phyloP scores from a whole-genome alignment of 169 alveolate species.

The Eimeria maxima region DNA sequence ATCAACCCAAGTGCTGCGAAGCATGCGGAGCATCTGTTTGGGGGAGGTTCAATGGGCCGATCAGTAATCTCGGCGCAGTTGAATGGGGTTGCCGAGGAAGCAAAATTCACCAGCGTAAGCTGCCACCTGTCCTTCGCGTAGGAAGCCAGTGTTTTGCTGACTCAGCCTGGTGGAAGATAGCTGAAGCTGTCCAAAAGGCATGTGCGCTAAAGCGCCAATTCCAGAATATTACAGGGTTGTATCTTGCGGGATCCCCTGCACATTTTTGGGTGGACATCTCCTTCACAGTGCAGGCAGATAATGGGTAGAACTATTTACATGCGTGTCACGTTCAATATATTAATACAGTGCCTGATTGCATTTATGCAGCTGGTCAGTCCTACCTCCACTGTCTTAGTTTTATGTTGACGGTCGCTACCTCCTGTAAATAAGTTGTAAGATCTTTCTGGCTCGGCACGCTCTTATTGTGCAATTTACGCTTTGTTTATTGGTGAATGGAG shows the following conservation, averaged over 20 bases:
- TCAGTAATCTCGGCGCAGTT: neutral
- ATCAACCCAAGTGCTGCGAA: too few relatives aligned
- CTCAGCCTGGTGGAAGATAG: neutral
- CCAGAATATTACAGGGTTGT: neutral
- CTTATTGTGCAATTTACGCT: too few relatives aligned
- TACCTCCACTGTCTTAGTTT: neutral
- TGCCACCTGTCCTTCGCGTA: neutral
- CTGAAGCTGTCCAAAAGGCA: neutral
- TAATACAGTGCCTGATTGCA: neutral
- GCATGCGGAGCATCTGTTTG: neutral
- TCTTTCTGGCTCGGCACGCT: too few relatives aligned
- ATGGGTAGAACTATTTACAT: neutral
- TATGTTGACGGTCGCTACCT: neutral
- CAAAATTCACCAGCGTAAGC: neutral
- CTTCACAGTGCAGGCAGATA: neutral
- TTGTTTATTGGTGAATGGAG: too few relatives aligned
- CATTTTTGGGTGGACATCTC: neutral
- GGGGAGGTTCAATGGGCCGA: neutral
- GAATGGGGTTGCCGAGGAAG: neutral
- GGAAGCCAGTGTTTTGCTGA: neutral
- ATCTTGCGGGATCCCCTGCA: neutral
- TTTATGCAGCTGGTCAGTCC: neutral
- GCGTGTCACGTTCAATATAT: neutral
- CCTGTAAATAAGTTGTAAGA: too few relatives aligned
- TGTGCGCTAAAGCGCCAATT: neutral